phyloP scores from a whole-genome alignment of 768 basidiomycete genomes.

The Xerocomus brunneocitrinus region DNA sequence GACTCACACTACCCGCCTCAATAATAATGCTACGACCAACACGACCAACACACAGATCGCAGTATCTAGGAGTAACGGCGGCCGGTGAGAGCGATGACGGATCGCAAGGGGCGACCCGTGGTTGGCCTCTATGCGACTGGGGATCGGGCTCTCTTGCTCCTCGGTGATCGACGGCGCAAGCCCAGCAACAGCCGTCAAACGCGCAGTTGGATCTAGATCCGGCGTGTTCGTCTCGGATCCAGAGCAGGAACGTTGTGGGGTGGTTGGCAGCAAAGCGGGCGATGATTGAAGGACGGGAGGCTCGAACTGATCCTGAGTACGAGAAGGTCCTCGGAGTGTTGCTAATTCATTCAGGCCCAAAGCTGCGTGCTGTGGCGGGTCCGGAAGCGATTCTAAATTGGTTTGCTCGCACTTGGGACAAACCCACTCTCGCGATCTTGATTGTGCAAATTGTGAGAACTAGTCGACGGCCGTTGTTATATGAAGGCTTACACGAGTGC shows the following conservation, averaged over 20 bases:
- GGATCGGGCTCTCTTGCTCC: constrained; percentile 9
- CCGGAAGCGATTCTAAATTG: constrained; percentile 69
- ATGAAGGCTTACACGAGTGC: constrained; percentile 59
- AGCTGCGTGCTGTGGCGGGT: constrained; percentile 38
- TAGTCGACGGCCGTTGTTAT: constrained; percentile 3
- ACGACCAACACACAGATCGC: constrained; percentile 71
- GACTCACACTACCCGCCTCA: constrained; percentile 48
- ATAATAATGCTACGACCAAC: constrained; percentile 63
- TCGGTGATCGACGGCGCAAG: constrained; percentile 7
- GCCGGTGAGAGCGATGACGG: constrained; percentile 28
- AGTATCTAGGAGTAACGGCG: constrained; percentile 66
- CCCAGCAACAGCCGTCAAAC: constrained; percentile 13
- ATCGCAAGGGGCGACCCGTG: constrained; percentile 14
- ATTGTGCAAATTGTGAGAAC: constrained; percentile 11
- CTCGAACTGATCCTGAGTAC: constrained; percentile 9
- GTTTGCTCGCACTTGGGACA: constrained; percentile 69
- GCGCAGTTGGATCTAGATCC: constrained; percentile 16
- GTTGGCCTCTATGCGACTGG: constrained; percentile 11
- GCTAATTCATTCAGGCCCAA: constrained; percentile 14
- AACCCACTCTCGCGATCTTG: constrained; percentile 74
- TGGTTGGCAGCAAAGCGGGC: constrained; percentile 10
- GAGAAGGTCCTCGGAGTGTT: constrained; percentile 23
- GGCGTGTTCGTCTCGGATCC: constrained; percentile 7
- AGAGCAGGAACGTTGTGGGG: constrained; percentile 18
- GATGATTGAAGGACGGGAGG: constrained; percentile 16